Evolutionary conservation across 2,329 filamentous ascomycete species (phyloP).

Genomic region (Fusarium oligoseptatum): DNA sequence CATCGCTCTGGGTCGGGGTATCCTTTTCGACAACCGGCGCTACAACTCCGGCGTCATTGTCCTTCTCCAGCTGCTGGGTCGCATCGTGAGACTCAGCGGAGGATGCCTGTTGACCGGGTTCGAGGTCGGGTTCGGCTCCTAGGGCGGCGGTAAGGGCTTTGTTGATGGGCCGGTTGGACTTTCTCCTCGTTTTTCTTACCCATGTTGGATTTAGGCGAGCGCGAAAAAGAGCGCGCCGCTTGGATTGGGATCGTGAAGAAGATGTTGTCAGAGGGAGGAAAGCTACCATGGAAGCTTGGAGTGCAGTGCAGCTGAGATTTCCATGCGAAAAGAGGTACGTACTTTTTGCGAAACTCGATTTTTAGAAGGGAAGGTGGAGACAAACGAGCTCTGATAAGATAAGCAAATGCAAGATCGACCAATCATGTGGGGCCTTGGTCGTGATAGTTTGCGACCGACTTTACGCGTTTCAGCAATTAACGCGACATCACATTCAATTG

Average conservation of each 20-base stretch:
- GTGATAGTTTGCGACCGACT: not conserved
- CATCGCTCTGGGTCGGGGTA: slow-evolving; percentile 48
- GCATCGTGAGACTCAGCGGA: slow-evolving; percentile 23
- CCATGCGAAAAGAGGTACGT: slow-evolving; percentile 25
- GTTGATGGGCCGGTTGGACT: slow-evolving; percentile 19
- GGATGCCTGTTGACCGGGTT: slow-evolving; percentile 13
- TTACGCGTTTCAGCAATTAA: not conserved
- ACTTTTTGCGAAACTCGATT: slow-evolving; percentile 6
- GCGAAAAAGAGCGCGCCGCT: slow-evolving; percentile 27
- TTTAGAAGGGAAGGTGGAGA: slow-evolving; percentile 6
- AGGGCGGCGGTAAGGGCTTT: slow-evolving; percentile 36
- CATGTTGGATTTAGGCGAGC: slow-evolving; percentile 33
- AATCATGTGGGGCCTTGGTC: not conserved
- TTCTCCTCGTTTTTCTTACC: slow-evolving; percentile 43
- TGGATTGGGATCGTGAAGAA: not conserved
- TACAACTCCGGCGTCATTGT: slow-evolving; percentile 15
- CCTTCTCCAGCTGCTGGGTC: slow-evolving; percentile 13
- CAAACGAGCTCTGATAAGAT: not conserved
- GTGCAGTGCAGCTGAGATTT: slow-evolving; percentile 16
- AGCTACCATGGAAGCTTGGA: slow-evolving; percentile 16
- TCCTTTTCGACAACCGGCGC: slow-evolving; percentile 28
- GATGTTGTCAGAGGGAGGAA: slow-evolving; percentile 16
- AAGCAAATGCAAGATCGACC: not conserved
- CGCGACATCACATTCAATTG: not conserved
- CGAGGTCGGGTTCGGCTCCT: slow-evolving; percentile 29